These are phyloP conservation scores for Wickerhamiella sorbophila DNA, from an alignment of 805 yeast genomes.

Conservation along the genomic window DNA sequence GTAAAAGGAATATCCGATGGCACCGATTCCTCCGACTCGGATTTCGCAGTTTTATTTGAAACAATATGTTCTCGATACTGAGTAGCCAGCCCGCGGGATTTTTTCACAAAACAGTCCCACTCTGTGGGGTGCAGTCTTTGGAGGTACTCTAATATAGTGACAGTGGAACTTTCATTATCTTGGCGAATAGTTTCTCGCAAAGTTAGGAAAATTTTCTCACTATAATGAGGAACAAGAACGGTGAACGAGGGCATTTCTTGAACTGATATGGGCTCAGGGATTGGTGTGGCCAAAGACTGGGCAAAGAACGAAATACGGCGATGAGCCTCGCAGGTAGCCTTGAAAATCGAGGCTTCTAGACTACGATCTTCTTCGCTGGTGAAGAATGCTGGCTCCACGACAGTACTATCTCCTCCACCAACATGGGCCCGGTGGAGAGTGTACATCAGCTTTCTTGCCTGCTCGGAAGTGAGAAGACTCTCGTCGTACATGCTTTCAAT, in stretches of 20 bases:
- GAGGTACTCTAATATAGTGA: conserved; percentile 64
- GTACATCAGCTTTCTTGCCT: conserved; percentile 51
- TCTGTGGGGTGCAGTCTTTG: conserved; percentile 58
- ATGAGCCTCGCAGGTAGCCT: conserved; percentile 59
- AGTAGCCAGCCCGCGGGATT: conserved; percentile 27
- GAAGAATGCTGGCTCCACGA: conserved; percentile 65
- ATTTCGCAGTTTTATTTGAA: neutral
- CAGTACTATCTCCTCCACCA: conserved; percentile 28
- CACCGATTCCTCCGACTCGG: neutral
- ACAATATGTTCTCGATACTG: neutral
- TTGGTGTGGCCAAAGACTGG: conserved; percentile 74
- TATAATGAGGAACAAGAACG: conserved; percentile 75
- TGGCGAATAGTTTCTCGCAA: conserved; percentile 64
- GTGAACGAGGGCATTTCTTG: conserved; percentile 68
- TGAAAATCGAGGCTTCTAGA: conserved; percentile 42
- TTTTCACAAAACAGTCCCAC: conserved; percentile 70
- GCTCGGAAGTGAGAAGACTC: conserved; percentile 60
- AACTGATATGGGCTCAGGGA: conserved; percentile 55
- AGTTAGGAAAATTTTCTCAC: conserved; percentile 65
- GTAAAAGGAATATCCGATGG: neutral
- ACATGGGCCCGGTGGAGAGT: conserved; percentile 24
- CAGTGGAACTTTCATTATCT: conserved; percentile 47
- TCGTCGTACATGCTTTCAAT: conserved; percentile 71
- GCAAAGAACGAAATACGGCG: conserved; percentile 81
- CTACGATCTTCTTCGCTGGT: conserved; percentile 70